These are phyloP conservation scores for Austroboletus festivus DNA, from an alignment of 768 basidiomycete genomes.

Conservation along the genomic window DNA sequence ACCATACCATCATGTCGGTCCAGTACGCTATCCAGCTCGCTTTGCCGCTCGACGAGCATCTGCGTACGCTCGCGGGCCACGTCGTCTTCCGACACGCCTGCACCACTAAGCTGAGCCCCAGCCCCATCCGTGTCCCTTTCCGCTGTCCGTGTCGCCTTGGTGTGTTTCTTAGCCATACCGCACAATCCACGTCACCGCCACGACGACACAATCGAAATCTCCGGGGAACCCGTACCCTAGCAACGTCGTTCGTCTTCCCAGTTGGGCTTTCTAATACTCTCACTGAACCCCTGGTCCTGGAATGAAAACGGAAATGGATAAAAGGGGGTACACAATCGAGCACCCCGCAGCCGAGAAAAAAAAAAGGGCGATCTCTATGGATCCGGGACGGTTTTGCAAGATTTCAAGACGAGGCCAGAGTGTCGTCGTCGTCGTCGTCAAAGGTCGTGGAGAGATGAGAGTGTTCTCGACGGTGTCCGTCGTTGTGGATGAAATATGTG, in stretches of 20 bases:
- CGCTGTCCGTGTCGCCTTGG: conserved; percentile 5
- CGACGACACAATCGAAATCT: background rate
- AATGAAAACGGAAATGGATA: background rate
- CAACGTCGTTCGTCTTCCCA: background rate
- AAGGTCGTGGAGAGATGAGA: conserved; percentile 1
- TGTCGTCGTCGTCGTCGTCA: conserved; percentile 1
- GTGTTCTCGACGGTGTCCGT: conserved; percentile 11
- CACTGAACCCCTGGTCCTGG: background rate
- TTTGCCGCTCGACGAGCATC: conserved; percentile 58
- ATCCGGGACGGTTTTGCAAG: conserved; percentile 61
- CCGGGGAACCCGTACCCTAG: background rate
- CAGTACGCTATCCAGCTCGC: conserved; percentile 53
- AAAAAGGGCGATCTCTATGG: conserved; percentile 53
- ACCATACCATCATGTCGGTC: conserved; percentile 75
- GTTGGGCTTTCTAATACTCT: no score
- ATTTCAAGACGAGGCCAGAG: conserved; percentile 47
- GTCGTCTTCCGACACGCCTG: conserved; percentile 14
- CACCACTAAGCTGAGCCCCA: background rate
- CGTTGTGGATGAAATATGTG: conserved; percentile 27
- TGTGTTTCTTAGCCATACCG: conserved; percentile 24
- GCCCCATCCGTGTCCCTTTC: background rate
- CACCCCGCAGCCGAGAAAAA: conserved; percentile 5
- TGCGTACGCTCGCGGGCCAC: conserved; percentile 38
- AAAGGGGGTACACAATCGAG: background rate
- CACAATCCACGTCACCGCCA: conserved; percentile 6